Conservation (phyloP, 805 yeast genomes). For the Wickerhamomyces tratensis region DNA sequence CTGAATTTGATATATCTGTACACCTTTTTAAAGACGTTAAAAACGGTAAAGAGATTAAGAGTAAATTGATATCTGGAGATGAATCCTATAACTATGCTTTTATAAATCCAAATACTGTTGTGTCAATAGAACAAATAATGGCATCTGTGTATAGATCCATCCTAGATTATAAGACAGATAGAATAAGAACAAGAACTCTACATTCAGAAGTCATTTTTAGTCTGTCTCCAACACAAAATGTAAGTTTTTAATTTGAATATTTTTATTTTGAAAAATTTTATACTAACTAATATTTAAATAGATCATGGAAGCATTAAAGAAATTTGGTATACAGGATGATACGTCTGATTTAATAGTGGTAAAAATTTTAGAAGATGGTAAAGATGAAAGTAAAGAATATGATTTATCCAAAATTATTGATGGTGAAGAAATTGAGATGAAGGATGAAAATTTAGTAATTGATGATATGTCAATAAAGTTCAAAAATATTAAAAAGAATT, state of each 20-base stretch:
- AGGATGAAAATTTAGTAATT: conserved; percentile 21
- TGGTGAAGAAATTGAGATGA: conserved; percentile 25
- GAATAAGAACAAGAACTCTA: conserved; percentile 50
- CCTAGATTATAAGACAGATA: conserved; percentile 35
- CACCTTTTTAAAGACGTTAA: conserved; percentile 36
- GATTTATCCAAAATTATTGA: conserved; percentile 15
- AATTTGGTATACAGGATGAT: conserved; percentile 56
- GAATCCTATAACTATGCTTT: conserved; percentile 50
- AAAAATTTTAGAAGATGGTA: conserved; percentile 28
- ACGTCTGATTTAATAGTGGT: conserved; percentile 38
- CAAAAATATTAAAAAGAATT: conserved; percentile 21
- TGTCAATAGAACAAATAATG: conserved; percentile 52
- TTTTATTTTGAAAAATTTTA: not conserved
- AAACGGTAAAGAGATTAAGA: conserved; percentile 34
- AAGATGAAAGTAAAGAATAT: conserved; percentile 7
- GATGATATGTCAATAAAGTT: conserved; percentile 20
- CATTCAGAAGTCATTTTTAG: conserved; percentile 67
- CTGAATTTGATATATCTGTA: conserved; percentile 25
- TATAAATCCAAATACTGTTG: conserved; percentile 46
- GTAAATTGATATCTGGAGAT: conserved; percentile 34
- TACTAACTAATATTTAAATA: conserved; percentile 1
- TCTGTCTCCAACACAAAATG: conserved; percentile 60
- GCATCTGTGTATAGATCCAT: conserved; percentile 54
- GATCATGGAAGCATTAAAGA: conserved; percentile 59
- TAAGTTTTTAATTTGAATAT: conserved; percentile 17